Evolutionary conservation across 2,329 filamentous ascomycete species (phyloP).

Genomic region (Penicillium sp.): DNA sequence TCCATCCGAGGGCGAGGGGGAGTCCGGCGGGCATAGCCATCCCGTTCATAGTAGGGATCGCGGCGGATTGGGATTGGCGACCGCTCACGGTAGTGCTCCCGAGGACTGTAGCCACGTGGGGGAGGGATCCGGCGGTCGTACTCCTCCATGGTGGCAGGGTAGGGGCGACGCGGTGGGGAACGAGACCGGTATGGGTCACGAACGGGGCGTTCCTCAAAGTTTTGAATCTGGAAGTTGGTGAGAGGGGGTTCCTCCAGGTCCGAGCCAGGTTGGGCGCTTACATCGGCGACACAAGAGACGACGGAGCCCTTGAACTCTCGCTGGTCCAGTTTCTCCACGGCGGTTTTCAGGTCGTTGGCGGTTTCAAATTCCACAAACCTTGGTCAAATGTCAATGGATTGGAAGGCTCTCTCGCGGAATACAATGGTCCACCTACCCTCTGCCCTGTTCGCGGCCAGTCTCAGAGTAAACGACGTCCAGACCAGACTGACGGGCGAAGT

Average conservation of each 20-base stretch:
- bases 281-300: slow-evolving; percentile 85
- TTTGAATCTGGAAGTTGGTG: slow-evolving; percentile 61
- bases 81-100: slow-evolving; percentile 82
- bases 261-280: slow-evolving; percentile 50
- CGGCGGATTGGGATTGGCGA: slow-evolving; percentile 69
- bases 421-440: slow-evolving; percentile 66
- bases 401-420: slow-evolving; percentile 18
- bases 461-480: slow-evolving; percentile 98
- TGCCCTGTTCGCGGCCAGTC: slow-evolving; percentile 86
- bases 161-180: slow-evolving; percentile 66
- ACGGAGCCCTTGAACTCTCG: slow-evolving; percentile 88
- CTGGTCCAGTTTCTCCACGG: slow-evolving; percentile 91
- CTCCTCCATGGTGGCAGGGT: slow-evolving; percentile 66
- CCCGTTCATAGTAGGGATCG: slow-evolving; percentile 78
- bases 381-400: slow-evolving; percentile 29
- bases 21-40: slow-evolving; percentile 73
- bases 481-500: slow-evolving; percentile 95
- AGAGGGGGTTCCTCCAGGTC: slow-evolving; percentile 23
- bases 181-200: slow-evolving; percentile 76
- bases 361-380: slow-evolving; percentile 99
- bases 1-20: slow-evolving; percentile 75
- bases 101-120: slow-evolving; percentile 79
- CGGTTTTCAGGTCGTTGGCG: slow-evolving; percentile 80
- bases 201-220: slow-evolving; percentile 65
- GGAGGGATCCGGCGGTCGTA: slow-evolving; percentile 80